Evolutionary conservation across 305 asterid species (phyloP).

Genomic region (Fraxinus paxiana): DNA sequence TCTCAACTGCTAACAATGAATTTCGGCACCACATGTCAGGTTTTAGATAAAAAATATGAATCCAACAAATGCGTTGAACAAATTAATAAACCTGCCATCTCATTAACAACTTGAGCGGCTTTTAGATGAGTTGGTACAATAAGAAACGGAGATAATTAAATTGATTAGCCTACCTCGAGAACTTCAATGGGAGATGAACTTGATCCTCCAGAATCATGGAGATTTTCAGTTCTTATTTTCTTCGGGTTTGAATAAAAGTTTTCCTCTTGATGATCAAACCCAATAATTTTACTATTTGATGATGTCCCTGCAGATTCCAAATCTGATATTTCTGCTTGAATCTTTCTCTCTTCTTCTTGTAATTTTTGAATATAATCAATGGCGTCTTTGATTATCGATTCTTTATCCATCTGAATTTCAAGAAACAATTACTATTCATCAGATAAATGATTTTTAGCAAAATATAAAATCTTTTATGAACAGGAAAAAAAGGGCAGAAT

Average conservation of each 20-base stretch:
- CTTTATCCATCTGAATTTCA: conserved; percentile 34
- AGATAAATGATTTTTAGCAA: background rate
- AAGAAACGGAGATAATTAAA: background rate
- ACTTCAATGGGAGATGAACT: conserved; percentile 33
- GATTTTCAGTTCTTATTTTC: conserved; percentile 25
- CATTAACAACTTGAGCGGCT: background rate
- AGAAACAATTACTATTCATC: background rate
- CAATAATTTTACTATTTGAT: conserved; percentile 17
- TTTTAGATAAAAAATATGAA: background rate
- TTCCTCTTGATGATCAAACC: conserved; percentile 30
- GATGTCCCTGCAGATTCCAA: conserved; percentile 25
- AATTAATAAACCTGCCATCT: background rate
- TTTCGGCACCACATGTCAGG: background rate
- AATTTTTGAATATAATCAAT: conserved; percentile 38
- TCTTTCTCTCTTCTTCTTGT: conserved; percentile 36
- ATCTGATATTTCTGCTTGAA: conserved; percentile 35
- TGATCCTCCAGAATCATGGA: conserved; percentile 25
- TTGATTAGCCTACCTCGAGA: conserved; percentile 30
- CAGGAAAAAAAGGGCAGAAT: no score
- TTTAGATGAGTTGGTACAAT: background rate
- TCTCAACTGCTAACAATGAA: conserved; percentile 24
- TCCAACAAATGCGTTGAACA: background rate
- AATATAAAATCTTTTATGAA: no score
- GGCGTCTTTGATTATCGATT: conserved; percentile 50
- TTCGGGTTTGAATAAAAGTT: conserved; percentile 27